Base-by-base conservation (phyloP, 345 rosid species). In the Eucalyptus erythrocorys region DNA sequence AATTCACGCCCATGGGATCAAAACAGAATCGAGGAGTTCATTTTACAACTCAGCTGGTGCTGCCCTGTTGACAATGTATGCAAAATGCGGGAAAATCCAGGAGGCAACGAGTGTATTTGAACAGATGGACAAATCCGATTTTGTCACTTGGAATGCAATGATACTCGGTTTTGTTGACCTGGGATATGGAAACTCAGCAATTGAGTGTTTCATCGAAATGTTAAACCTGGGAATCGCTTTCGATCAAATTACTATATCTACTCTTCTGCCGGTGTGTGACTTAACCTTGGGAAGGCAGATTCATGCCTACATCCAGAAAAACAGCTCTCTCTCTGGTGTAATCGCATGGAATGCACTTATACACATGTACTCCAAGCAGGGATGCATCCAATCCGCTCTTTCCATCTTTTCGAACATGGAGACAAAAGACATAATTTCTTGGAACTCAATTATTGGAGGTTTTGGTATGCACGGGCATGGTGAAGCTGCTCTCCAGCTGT, bases 121-220 rank as follows among this genome's bases (percentile, higher is more conserved):
- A 26, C 51, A 90, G 17, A 90, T 93, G 94, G 93, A 93, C 87
- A 93, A 90, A 79, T 85, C 87, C 53, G 92, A 93, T 82, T 87
- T 86, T 42, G 92, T 93, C 10, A 89, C 93, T 53, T 91, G 94
- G 94, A 92, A 92, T 87, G 91, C 94, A 22, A 92, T 92, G 94
- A 89, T 92, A 66, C 88, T 90, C 10, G 92, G 92, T 48, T 92
- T 88, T 86, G 50, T 89, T 82, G 92, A 92, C 81, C 87, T 89
- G 17, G 88, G 88, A 59, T 55, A 71, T 85, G 90, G 80, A 55
- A 85, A 91, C 85, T 37, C 86, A 76, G 92, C 93, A 53, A 88
- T 91, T 32, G 90, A 90, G 55, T 91, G 90, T 86, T 92, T 93
- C 68, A 57, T 71, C 42, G 84, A 92, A 10, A 89, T 92, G 89